Evolutionary conservation across 768 basidiomycete species (phyloP).

Genomic region (Mrakia hoshinonis): DNA sequence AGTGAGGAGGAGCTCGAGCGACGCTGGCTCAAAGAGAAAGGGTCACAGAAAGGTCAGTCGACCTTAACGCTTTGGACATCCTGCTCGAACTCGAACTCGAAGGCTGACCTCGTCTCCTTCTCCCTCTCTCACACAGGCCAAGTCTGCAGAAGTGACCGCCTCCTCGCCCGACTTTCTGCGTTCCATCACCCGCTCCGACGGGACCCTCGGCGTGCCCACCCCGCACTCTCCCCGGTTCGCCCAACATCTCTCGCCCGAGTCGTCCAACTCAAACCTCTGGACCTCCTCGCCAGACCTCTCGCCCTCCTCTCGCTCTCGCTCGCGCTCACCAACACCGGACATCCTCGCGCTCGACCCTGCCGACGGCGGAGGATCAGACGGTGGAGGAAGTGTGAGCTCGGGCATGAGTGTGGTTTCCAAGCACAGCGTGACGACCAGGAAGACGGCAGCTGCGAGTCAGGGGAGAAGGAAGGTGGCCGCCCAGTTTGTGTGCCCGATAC

Average conservation of each 20-base stretch:
- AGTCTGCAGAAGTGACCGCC: conserved; percentile 13
- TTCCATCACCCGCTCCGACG: conserved; percentile 12
- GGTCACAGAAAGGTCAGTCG: conserved; percentile 22
- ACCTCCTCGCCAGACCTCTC: conserved; percentile 7
- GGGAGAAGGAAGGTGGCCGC: conserved; percentile 81
- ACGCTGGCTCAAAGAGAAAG: conserved; percentile 11
- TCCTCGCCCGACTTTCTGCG: conserved; percentile 9
- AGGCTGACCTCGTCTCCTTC: neutral
- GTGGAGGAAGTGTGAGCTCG: conserved; percentile 18
- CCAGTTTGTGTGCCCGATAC: conserved; percentile 74
- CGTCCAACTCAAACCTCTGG: neutral
- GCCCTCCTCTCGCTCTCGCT: conserved; percentile 10
- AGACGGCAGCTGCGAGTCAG: conserved; percentile 78
- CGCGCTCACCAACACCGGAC: conserved; percentile 20
- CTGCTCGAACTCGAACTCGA: neutral
- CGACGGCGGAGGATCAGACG: conserved; percentile 1
- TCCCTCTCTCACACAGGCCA: neutral
- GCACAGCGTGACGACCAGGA: conserved; percentile 80
- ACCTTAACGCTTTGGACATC: neutral
- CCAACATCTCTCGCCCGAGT: neutral
- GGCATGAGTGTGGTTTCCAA: conserved; percentile 47
- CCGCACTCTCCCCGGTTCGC: neutral
- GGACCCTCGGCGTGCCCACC: conserved; percentile 18
- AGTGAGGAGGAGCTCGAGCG: conserved; percentile 17
- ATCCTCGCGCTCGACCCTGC: conserved; percentile 11